Evolutionary conservation across 306 rosid genomes (phyloP).

Genomic region (Carpinus viminea): DNA sequence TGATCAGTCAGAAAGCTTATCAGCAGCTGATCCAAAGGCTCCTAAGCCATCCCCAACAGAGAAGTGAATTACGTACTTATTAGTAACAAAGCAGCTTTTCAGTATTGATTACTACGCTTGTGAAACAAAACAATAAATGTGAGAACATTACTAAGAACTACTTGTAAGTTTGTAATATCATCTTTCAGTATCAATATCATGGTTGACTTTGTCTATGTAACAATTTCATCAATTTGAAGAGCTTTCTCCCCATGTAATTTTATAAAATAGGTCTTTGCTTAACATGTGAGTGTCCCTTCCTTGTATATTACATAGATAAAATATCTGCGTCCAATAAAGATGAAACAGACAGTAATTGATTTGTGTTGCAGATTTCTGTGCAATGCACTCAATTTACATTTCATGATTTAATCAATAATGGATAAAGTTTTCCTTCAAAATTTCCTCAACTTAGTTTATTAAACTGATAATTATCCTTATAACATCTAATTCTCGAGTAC

Average conservation of each 20-base stretch:
- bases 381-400: background rate
- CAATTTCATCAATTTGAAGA: background rate
- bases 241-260: background rate
- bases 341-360: background rate
- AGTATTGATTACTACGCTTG: conserved; percentile 1
- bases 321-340: background rate
- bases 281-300: background rate
- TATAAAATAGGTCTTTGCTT: background rate
- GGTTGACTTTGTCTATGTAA: background rate
- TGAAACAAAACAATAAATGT: background rate
- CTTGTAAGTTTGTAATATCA: background rate
- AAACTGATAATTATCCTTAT: too few species aligned
- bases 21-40: conserved; percentile 49
- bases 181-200: background rate
- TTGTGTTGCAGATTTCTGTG: background rate
- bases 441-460: too few species aligned
- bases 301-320: background rate
- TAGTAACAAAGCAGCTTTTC: background rate
- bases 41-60: conserved; percentile 50
- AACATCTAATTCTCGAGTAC: too few species aligned
- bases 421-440: too few species aligned
- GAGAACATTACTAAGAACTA: background rate
- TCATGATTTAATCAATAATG: background rate
- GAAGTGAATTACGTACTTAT: background rate
- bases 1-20: conserved; percentile 49